Percentiles rank a stretch among this genome's conserved stretches.
Conservation (phyloP, 2,329 filamentous ascomycete genomes). For the Ampelomyces quisqualis region DNA sequence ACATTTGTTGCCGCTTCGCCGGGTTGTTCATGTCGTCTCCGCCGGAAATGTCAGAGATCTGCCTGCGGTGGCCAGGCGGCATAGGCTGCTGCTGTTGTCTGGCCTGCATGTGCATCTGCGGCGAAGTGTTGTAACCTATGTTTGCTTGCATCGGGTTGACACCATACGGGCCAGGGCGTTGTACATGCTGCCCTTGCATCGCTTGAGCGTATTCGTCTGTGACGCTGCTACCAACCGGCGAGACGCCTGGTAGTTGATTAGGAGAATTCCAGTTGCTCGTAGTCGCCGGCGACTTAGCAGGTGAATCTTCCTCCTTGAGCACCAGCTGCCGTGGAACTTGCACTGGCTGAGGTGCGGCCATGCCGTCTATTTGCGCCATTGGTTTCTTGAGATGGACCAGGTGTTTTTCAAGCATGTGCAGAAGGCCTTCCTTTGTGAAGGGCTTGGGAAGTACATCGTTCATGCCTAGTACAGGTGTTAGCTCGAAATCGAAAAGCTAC, state of each 20-base stretch:
- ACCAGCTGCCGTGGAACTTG: conserved; percentile 54
- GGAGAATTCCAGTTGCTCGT: conserved; percentile 66
- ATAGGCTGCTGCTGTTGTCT: conserved; percentile 24
- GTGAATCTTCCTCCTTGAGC: conserved; percentile 64
- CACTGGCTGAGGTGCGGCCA: conserved; percentile 56
- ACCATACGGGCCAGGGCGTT: conserved; percentile 43
- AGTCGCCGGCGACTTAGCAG: conserved; percentile 61
- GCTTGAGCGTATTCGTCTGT: conserved; percentile 51
- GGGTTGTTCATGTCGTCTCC: conserved; percentile 54
- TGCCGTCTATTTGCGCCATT: conserved; percentile 42
- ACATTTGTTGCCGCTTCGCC: conserved; percentile 62
- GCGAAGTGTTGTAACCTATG: conserved; percentile 44
- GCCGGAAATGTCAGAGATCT: conserved; percentile 62
- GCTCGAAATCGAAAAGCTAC: neutral
- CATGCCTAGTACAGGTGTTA: conserved; percentile 67
- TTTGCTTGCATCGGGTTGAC: conserved; percentile 38
- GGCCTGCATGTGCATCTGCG: conserved; percentile 43
- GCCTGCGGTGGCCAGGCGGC: conserved; percentile 51
- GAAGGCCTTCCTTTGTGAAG: conserved; percentile 81
- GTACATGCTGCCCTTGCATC: conserved; percentile 41
- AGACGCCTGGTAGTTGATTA: conserved; percentile 58
- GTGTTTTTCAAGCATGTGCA: conserved; percentile 83
- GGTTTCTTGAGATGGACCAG: conserved; percentile 79
- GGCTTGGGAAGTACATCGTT: conserved; percentile 96
- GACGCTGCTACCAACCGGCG: conserved; percentile 53